Base-by-base conservation (phyloP, 2,329 filamentous ascomycete species). In the Claviceps monticola region DNA sequence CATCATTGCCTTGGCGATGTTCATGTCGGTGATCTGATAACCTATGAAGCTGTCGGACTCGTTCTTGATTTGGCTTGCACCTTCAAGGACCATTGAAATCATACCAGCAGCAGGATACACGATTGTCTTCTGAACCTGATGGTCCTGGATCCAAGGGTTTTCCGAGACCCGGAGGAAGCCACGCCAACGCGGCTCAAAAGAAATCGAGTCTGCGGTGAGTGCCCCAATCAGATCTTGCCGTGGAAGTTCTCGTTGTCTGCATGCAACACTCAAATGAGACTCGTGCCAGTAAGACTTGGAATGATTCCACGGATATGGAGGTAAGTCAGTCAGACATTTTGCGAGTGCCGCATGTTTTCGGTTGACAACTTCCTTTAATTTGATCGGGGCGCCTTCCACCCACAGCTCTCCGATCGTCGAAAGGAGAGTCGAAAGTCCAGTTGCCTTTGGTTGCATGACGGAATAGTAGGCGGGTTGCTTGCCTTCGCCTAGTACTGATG, bases 221-320 rank as follows among this genome's bases (percentile, higher is more conserved):
- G 69, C 65, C 0, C 76, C 76, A 26, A 79, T 70, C 1, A 80
- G 64, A 53, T 80, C 76, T 44, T 73, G 70, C 11, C 75, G 67
- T 2, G 70, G 67, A 50, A 69, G 69, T 26, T 68, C 62, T 14
- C 73, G 66, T 52, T 73, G 69, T 2, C 74, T 68, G 46, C 69
- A 68, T 11, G 69, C 65, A 14, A 61, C 58, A 19, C 71, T 72
- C 2, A 74, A 58, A 42, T 73, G 70, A 1, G 72, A 73, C 53
- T 80, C 76, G 54, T 75, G 69, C 76, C 76, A 79, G 58, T 78
- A 76, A 1, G 60, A 63, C 26, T 69, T 74, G 26, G 64, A 61
- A 53, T 79, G 76, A 34, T 79, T 76, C 75, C 76, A 80, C 2
- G 73, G 68, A 54, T 79, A 79, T 1, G 68, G 65, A 2, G 77